These are phyloP conservation scores for Emydomyces testavorans DNA, from an alignment of 2,329 filamentous ascomycete species.

Conservation along the genomic window DNA sequence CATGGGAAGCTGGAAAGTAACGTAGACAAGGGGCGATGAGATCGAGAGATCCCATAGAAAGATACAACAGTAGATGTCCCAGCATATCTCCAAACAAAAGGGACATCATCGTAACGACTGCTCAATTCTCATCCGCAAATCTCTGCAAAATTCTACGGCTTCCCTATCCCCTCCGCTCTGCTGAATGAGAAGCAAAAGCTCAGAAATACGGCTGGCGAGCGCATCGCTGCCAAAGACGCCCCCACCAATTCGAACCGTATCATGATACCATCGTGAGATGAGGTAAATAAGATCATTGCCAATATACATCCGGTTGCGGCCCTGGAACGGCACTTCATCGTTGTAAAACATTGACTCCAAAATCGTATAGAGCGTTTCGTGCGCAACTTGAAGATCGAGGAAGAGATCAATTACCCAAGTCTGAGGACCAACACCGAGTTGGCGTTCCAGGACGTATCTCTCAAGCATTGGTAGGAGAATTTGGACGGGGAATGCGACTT, in stretches of 20 bases:
- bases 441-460: slow-evolving; percentile 41
- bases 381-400: slow-evolving; percentile 49
- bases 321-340: slow-evolving; percentile 53
- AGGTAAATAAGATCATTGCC: slow-evolving; percentile 53
- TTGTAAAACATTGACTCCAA: slow-evolving; percentile 58
- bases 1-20: background rate
- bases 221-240: slow-evolving; percentile 50
- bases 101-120: slow-evolving; percentile 12
- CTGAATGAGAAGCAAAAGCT: slow-evolving; percentile 37
- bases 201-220: slow-evolving; percentile 40
- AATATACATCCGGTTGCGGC: slow-evolving; percentile 45
- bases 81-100: background rate
- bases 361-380: slow-evolving; percentile 50
- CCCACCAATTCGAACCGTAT: slow-evolving; percentile 44
- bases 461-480: slow-evolving; percentile 46
- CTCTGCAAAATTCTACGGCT: slow-evolving; percentile 31
- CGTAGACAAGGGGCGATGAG: background rate
- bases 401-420: slow-evolving; percentile 57
- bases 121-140: slow-evolving; percentile 32
- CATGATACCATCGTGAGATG: slow-evolving; percentile 49
- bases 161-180: slow-evolving; percentile 33
- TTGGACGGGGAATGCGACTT: slow-evolving; percentile 45
- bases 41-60: background rate
- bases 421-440: slow-evolving; percentile 37
- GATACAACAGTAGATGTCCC: background rate